Evolutionary conservation across 495 filamentous ascomycete species (phyloP).

Genomic region (Xylaria telfairii): DNA sequence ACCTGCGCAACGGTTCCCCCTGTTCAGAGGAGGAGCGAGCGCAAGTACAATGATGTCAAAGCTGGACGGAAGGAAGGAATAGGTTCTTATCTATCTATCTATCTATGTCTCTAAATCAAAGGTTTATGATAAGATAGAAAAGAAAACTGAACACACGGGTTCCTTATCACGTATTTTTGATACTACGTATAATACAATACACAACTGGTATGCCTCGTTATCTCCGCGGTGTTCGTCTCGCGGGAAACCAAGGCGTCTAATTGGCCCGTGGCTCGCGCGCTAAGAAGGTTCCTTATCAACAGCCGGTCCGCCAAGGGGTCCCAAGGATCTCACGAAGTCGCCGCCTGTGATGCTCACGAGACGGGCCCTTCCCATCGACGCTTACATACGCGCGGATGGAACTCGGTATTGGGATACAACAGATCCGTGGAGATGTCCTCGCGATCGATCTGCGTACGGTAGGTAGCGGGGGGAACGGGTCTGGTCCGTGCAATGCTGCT

Average conservation of each 20-base stretch:
- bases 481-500: background rate
- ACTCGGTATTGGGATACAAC: constrained; percentile 17
- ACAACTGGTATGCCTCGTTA: background rate
- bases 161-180: background rate
- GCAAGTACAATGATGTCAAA: constrained; percentile 16
- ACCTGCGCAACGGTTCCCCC: background rate
- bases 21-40: background rate
- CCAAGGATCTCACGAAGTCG: constrained; percentile 14
- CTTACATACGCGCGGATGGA: background rate
- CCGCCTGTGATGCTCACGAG: background rate
- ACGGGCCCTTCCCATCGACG: background rate
- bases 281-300: constrained; percentile 16
- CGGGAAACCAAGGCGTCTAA: background rate
- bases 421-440: constrained; percentile 20
- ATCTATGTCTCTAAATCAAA: too few relatives aligned
- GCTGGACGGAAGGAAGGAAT: background rate
- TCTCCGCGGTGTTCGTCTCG: constrained; percentile 4
- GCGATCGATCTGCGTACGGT: background rate
- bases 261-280: background rate
- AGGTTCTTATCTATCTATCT: too few relatives aligned
- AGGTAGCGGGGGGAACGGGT: constrained; percentile 6
- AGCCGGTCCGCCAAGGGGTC: background rate
- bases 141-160: too few relatives aligned
- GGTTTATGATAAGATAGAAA: background rate
- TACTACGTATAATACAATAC: background rate